Evolutionary conservation across 106 monocot species (phyloP).

Genomic region (Apostasia shenzhenica): DNA sequence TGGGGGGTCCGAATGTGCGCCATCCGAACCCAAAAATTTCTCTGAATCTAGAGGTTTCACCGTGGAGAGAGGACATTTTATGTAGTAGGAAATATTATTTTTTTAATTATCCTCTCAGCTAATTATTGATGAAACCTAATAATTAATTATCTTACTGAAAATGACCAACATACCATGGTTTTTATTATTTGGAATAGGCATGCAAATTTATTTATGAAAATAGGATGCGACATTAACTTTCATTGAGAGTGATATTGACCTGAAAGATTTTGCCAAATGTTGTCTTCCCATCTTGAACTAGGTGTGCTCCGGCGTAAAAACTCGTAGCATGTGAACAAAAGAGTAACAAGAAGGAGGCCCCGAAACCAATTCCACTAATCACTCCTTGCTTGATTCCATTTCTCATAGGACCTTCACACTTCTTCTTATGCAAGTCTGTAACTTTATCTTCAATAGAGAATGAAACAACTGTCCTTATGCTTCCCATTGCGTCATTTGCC

Average conservation of each 20-base stretch:
- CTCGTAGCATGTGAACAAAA: constrained; percentile 25
- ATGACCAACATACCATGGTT: too few relatives aligned
- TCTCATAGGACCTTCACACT: constrained; percentile 21
- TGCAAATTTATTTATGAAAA: too few relatives aligned
- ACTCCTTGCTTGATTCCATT: constrained; percentile 26
- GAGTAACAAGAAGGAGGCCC: constrained; percentile 17
- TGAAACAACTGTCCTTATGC: constrained; percentile 47
- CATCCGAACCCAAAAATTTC: too few relatives aligned
- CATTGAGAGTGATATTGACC: background rate
- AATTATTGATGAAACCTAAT: too few relatives aligned
- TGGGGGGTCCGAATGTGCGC: too few relatives aligned
- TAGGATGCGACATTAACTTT: too few relatives aligned
- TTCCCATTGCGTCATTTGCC: constrained; percentile 37
- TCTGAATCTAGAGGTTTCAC: too few relatives aligned
- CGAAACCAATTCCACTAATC: constrained; percentile 36
- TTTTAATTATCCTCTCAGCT: too few relatives aligned
- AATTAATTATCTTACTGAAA: too few relatives aligned
- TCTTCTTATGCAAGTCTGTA: constrained; percentile 18
- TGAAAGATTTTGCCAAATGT: constrained; percentile 30
- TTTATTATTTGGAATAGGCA: too few relatives aligned
- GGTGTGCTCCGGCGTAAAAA: constrained; percentile 31
- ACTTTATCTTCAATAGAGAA: constrained; percentile 35
- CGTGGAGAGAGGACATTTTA: too few relatives aligned
- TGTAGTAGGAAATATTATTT: too few relatives aligned
- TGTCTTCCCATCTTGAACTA: constrained; percentile 22